Evolutionary conservation across 345 rosid species (phyloP).

Genomic region (Salix koriyanagi): DNA sequence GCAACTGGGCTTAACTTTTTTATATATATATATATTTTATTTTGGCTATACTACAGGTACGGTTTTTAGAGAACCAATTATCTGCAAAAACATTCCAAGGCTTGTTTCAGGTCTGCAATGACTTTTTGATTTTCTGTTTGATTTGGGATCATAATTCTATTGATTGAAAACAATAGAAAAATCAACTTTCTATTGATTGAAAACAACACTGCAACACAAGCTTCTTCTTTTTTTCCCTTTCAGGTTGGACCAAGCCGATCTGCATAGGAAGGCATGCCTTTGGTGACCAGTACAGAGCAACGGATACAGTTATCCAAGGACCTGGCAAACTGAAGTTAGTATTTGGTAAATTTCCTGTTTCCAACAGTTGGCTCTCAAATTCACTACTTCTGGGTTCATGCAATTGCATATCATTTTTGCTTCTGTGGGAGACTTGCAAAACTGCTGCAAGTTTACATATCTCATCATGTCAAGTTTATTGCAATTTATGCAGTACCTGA

Average conservation of each 20-base stretch:
- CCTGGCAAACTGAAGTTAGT: conserved; percentile 83
- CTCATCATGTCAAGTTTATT: background rate
- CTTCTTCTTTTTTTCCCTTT: background rate
- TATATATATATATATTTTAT: background rate
- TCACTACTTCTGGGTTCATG: background rate
- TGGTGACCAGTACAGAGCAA: conserved; percentile 93
- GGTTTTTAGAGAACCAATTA: conserved; percentile 95
- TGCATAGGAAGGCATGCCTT: conserved; percentile 99
- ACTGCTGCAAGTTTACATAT: background rate
- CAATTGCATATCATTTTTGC: background rate
- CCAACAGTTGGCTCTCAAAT: background rate
- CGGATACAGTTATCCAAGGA: conserved; percentile 81
- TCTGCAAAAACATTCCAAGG: conserved; percentile 85
- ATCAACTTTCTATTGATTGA: background rate
- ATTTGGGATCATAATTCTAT: background rate
- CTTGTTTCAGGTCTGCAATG: conserved; percentile 66
- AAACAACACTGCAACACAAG: background rate
- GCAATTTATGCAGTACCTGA: conserved; percentile 51
- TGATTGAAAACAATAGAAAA: background rate
- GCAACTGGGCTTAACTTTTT: background rate
- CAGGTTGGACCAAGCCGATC: conserved; percentile 97
- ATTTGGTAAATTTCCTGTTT: conserved; percentile 50
- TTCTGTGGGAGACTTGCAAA: background rate
- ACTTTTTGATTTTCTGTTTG: conserved; percentile 9
- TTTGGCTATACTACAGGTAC: conserved; percentile 54